Evolutionary conservation across 345 rosid species (phyloP), one percentile per base, ranked within the genome.

Genomic region (Populus nigra): DNA sequence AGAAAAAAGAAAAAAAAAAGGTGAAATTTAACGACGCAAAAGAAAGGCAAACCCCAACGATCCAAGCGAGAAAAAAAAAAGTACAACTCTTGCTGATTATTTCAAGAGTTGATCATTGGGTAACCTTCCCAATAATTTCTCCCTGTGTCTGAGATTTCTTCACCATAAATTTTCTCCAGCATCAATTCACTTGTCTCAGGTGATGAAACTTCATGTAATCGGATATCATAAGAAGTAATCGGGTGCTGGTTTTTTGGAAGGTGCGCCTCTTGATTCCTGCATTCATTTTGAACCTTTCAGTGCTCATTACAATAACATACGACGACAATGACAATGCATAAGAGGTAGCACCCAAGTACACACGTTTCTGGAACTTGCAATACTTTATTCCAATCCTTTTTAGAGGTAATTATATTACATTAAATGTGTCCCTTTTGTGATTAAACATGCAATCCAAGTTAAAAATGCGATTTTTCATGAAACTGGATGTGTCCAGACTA

Each of bases 241-340:
- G 23, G 99, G 98, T 33, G 97, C 94, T 2, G 98, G 95, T 76
- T 90, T 96, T 82, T 85, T 96, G 31, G 95, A 88, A 4, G 95
- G 99, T 39, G 97, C 75, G 29, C 95, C 97, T 86, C 99, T 90
- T 23, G 97, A 90, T 74, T 96, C 98, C 97, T 96, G 90, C 86
- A 84, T 77, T 16, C 61, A 55, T 57, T 66, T 12, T 53, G 12
- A 77, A 25, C 45, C 38, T 65, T 63, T 65, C 49, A 74, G 77
- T 20, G 50, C 36, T 27, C 49, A 43, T 27, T 12, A 15, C 15
- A 73, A 33, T 41, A 27, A 3, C 0, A 29, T 55, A 49, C 2
- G 41, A 69, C 25, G 8, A 72, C 4, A 15, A 7, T 72, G 62
- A 6, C 65, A 22, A 50, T 17, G 35, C 8, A 25, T 4, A 13